phyloP scores from a whole-genome alignment of 108 stramenopile genomes.

The Skeletonema marinoi region DNA sequence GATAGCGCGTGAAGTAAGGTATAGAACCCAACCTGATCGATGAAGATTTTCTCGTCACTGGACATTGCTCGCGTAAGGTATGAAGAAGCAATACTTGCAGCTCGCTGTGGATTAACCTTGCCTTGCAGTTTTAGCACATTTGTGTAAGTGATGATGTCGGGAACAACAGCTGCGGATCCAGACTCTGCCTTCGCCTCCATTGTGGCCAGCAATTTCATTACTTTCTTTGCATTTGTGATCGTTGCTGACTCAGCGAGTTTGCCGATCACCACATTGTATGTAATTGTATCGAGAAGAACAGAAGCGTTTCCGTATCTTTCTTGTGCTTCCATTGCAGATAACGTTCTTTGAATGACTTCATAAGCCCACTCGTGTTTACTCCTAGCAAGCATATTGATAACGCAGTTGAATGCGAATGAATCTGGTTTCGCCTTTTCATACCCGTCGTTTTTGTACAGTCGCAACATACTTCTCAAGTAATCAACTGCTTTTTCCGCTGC shows the following conservation, averaged over 20 bases:
- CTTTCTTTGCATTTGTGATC: conserved; percentile 44
- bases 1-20: conserved; percentile 32
- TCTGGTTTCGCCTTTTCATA: conserved; percentile 38
- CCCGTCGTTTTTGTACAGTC: conserved; percentile 38
- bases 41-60: conserved; percentile 3
- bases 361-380: conserved; percentile 34
- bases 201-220: conserved; percentile 29
- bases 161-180: conserved; percentile 7
- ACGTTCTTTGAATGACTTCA: conserved; percentile 36
- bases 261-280: conserved; percentile 57
- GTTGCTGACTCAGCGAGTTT: conserved; percentile 26
- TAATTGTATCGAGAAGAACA: conserved; percentile 54
- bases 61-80: conserved; percentile 25
- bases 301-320: conserved; percentile 22
- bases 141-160: conserved; percentile 50
- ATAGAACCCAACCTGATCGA: conserved; percentile 33
- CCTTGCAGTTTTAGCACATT: conserved; percentile 30
- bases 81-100: conserved; percentile 29
- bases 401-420: conserved; percentile 42
- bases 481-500: conserved; percentile 39
- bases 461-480: conserved; percentile 38
- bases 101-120: conserved; percentile 23
- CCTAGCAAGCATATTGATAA: conserved; percentile 40
- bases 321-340: conserved; percentile 46
- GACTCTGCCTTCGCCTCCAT: conserved; percentile 8